These are phyloP conservation scores for Suillus ampliporus DNA, from an alignment of 768 basidiomycete species.

Conservation along the genomic window DNA sequence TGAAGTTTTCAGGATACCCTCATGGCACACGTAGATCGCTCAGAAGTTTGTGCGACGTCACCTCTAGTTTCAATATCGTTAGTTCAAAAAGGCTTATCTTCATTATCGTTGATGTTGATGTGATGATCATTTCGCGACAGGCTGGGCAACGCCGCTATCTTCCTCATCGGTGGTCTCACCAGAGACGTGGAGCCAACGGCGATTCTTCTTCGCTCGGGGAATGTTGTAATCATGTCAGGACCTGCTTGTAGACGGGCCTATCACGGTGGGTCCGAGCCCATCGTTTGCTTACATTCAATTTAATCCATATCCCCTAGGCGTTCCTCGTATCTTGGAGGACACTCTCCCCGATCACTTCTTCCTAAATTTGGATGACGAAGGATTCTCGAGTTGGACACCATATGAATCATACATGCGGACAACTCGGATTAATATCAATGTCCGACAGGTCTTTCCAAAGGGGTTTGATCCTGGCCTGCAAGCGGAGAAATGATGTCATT, in stretches of 20 bases:
- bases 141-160: conserved; percentile 87
- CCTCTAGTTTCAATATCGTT: conserved; percentile 95
- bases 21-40: conserved; percentile 98
- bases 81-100: conserved; percentile 30
- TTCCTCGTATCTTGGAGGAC: conserved; percentile 86
- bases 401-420: conserved; percentile 69
- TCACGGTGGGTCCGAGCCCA: conserved; percentile 68
- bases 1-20: conserved; percentile 71
- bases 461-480: conserved; percentile 52
- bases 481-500: not conserved
- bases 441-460: conserved; percentile 85
- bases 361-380: conserved; percentile 25
- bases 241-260: conserved; percentile 84
- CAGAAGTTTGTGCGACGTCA: conserved; percentile 90
- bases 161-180: conserved; percentile 86
- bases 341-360: conserved; percentile 72
- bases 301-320: conserved; percentile 49
- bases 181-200: conserved; percentile 79
- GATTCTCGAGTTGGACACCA: conserved; percentile 55
- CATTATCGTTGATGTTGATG: not conserved
- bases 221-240: conserved; percentile 93
- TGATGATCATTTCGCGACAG: conserved; percentile 45
- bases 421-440: conserved; percentile 89
- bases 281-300: not conserved
- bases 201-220: conserved; percentile 89